Base-by-base conservation (phyloP, 495 filamentous ascomycete species). In the Hypoxylon lenormandii region DNA sequence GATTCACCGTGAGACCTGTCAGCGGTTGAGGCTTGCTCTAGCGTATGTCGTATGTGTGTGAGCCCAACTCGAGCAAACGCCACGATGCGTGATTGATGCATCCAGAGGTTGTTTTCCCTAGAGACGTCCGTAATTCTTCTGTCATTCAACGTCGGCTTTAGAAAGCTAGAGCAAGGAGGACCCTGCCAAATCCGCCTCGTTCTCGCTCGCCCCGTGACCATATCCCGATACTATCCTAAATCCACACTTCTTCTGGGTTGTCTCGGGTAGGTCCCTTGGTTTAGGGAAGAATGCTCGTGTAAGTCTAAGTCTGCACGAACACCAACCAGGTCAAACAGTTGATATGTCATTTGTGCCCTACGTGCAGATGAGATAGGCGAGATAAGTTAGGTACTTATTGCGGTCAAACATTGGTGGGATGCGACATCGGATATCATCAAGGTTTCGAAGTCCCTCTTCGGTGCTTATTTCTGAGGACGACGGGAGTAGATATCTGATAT, bases 211-310 rank as follows among this genome's bases (percentile, higher is more conserved):
- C 21, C 22, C 26, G 16, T 33, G 28, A n/a, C n/a, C n/a, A n/a
- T n/a, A n/a, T 23, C 21, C 60, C 52, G 37, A 38, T 33, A 33
- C 30, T n/a, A n/a, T 7, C 30, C 10, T 33, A 33, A 33, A 33
- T 11, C 30, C 30, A 33, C 30, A 33, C 18, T 40, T 46, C 60
- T 18, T 30, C 45, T 23, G 50, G 45, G n/a, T 33, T 57, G 66
- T 64, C 66, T 64, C 66, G 59, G 66, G 23, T 63, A 26, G 19
- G 40, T 48, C 30, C 66, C 59, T 59, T 54, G 53, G 43, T 38
- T 48, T 37, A 15, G 58, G 33, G 33, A n/a, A 46, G 16, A 55
- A 12, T 45, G 6, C 52, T 68, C 57, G 28, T 49, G 37, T 38
- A 46, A 49, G 30, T 43, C 15, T 15, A 50, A 48, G 30, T 36